Evolutionary conservation across 768 basidiomycete species (phyloP), one percentile per base, ranked within the genome.

Genomic region (Lentinus brumalis): DNA sequence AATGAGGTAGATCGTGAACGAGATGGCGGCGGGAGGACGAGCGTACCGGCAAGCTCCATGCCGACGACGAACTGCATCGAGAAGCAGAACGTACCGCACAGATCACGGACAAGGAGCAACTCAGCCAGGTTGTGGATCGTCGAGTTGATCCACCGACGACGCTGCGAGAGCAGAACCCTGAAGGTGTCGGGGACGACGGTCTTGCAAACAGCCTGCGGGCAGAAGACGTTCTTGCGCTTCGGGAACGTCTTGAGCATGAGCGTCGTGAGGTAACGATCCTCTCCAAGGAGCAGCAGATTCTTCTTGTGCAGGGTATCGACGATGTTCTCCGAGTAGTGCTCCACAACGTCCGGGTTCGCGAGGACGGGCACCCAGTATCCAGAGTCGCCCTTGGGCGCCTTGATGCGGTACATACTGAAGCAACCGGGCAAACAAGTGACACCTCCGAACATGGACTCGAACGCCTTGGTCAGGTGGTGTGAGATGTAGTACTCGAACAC

Each of bases 401-500:
- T 99, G 86, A 98, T 95, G 66, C 97, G 88, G 78, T 98, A 98
- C 96, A 98, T 98, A 67, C 89, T 93, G 85, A 99, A 99, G 79
- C 97, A 99, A 65, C 97, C 97, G 26, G 97, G 97, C 66, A 99
- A 82, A 84, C 97, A 99, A 57, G 97, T 98, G 7, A 99, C 97
- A 82, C 96, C 95, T 70, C 97, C 97, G 69, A 98, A 98, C 89
- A 96, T 96, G 4, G 96, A 94, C 78, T 99, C 97, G 81, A 98
- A 98, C 4, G 96, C 96, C 80, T 99, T 99, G 41, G 94, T 96
- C 83, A 96, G 84, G 74, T 98, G 96, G 73, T 99, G 97, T 9
- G 97, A 98, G 77, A 98, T 97, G 81, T 98, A 99, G 76, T 99
- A 99, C 76, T 99, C 96, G 74, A 99, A 99, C 57, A 98, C 97